Evolutionary conservation across 805 yeast genomes (phyloP).

Genomic region (Saturnispora dispora): DNA sequence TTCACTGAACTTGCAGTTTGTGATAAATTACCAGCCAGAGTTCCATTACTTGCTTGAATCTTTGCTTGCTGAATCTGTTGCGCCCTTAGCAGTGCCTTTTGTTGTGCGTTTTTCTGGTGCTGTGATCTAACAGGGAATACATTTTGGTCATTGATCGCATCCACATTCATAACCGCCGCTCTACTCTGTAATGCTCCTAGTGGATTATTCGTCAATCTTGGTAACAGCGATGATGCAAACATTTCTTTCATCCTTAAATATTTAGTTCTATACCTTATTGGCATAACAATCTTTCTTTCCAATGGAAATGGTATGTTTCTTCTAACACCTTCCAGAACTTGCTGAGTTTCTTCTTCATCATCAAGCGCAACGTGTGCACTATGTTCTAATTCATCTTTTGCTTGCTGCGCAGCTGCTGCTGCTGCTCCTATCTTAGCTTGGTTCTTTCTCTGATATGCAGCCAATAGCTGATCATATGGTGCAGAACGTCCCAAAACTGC

Average conservation of each 20-base stretch:
- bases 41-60: conserved; percentile 9
- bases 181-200: conserved; percentile 77
- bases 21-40: conserved; percentile 11
- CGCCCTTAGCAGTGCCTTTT: conserved; percentile 13
- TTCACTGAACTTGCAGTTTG: conserved; percentile 10
- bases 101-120: conserved; percentile 23
- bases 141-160: conserved; percentile 53
- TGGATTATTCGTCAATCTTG: conserved; percentile 46
- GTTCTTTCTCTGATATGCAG: conserved; percentile 85
- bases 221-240: conserved; percentile 79
- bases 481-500: conserved; percentile 91
- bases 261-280: conserved; percentile 60
- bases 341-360: conserved; percentile 89
- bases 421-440: conserved; percentile 84
- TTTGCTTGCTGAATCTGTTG: conserved; percentile 10
- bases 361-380: conserved; percentile 45
- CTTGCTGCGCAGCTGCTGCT: conserved; percentile 70
- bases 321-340: conserved; percentile 81
- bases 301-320: conserved; percentile 76
- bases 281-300: conserved; percentile 63
- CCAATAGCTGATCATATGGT: conserved; percentile 79
- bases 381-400: conserved; percentile 55
- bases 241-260: conserved; percentile 87
- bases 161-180: conserved; percentile 66
- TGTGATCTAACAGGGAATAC: conserved; percentile 45